These are phyloP conservation scores for Baudoinia panamericana DNA, from an alignment of 495 filamentous ascomycete species.

Conservation along the genomic window DNA sequence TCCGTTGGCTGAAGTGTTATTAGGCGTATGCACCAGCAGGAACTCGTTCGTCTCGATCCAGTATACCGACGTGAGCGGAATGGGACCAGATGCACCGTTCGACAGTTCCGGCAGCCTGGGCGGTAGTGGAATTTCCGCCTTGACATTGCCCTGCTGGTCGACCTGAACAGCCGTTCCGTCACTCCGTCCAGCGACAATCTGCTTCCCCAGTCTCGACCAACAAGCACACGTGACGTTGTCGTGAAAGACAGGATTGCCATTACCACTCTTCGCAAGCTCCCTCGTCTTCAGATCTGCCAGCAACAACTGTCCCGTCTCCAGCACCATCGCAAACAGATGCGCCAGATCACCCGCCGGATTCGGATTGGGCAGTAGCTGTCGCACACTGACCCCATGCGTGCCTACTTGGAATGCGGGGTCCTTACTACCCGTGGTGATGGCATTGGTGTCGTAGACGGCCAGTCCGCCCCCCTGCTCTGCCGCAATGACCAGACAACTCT, in stretches of 20 bases:
- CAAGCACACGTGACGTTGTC: constrained; percentile 68
- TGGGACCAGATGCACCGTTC: neutral
- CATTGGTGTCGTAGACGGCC: constrained; percentile 62
- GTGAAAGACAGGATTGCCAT: constrained; percentile 50
- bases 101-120: constrained; percentile 36
- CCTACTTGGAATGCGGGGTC: constrained; percentile 57
- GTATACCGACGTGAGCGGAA: constrained; percentile 39
- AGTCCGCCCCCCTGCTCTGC: constrained; percentile 73
- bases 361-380: constrained; percentile 72
- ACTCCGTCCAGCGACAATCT: constrained; percentile 74
- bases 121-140: constrained; percentile 66
- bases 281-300: constrained; percentile 67
- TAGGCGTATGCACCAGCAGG: constrained; percentile 58
- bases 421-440: constrained; percentile 50
- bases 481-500: constrained; percentile 68
- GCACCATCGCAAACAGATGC: constrained; percentile 64
- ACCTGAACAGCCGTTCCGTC: constrained; percentile 74
- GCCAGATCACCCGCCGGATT: constrained; percentile 40
- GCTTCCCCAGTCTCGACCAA: constrained; percentile 90
- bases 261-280: constrained; percentile 43
- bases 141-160: constrained; percentile 61
- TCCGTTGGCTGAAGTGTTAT: constrained; percentile 20
- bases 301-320: constrained; percentile 62
- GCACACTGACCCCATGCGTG: constrained; percentile 60
- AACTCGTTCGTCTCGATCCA: constrained; percentile 90